Conservation (phyloP, 768 basidiomycete genomes). For the Lyophyllum decastes region DNA sequence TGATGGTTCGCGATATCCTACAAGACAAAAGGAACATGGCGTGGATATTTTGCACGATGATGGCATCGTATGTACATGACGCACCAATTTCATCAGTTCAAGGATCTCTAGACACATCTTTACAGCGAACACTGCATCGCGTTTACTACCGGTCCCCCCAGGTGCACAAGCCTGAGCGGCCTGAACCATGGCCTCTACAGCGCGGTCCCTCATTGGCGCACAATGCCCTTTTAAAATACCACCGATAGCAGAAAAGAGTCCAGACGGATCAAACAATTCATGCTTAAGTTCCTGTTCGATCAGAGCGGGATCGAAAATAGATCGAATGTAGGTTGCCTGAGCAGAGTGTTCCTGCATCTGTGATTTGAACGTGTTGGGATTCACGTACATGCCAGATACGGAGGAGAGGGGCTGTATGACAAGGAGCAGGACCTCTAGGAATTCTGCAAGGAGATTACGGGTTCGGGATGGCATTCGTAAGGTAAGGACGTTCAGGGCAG, state of each 20-base stretch:
- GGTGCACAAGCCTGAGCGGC: conserved; percentile 61
- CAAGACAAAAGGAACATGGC: conserved; percentile 10
- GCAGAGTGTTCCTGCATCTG: conserved; percentile 65
- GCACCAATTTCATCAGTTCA: conserved; percentile 93
- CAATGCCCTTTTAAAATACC: conserved; percentile 86
- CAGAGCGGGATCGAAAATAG: conserved; percentile 78
- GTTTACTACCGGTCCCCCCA: conserved; percentile 53
- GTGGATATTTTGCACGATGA: conserved; percentile 20
- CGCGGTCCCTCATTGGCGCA: conserved; percentile 88
- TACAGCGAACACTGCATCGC: conserved; percentile 72
- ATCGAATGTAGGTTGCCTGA: conserved; percentile 66
- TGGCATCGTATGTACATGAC: conserved; percentile 23
- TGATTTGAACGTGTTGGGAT: conserved; percentile 57
- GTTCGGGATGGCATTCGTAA: conserved; percentile 75
- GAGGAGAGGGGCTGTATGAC: conserved; percentile 82
- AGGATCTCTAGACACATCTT: conserved; percentile 86
- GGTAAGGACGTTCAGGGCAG: conserved; percentile 51
- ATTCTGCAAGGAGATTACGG: conserved; percentile 66
- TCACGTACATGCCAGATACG: conserved; percentile 59
- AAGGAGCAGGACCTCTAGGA: conserved; percentile 78
- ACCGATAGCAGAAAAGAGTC: conserved; percentile 78
- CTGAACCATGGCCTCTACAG: conserved; percentile 82
- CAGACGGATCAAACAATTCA: conserved; percentile 75
- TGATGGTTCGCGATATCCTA: conserved; percentile 98
- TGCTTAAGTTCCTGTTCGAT: conserved; percentile 83